Base-by-base conservation (phyloP, 352 stramenopile species). In the Phytophthora hybrid region DNA sequence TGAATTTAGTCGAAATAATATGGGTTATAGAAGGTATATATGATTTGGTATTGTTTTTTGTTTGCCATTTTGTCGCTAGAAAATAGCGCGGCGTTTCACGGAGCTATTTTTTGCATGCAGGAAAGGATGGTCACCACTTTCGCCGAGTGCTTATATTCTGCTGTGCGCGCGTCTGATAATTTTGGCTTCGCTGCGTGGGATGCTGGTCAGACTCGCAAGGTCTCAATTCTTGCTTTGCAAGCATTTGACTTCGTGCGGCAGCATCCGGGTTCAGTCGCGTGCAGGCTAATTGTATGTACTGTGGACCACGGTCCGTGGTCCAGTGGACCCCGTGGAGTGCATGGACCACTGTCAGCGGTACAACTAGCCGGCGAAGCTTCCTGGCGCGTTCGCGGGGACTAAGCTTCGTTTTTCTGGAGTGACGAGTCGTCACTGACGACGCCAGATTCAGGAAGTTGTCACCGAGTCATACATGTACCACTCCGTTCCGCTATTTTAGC, bases 401-500 rank as follows among this genome's bases (percentile, higher is more conserved):
- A 56, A 60, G 53, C 19, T 69, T 69, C 62, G 62, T 46, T 56
- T 67, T 66, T 67, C 31, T 68, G 61, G 41, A 46, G 19, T 61
- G 49, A 47, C n/a, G n/a, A n/a, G n/a, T n/a, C n/a, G n/a, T n/a
- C n/a, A n/a, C n/a, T n/a, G n/a, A n/a, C 23, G 34, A 68, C 18
- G 6, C 8, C 31, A 34, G 21, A 26, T 26, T 26, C 23, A 26
- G 23, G 23, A 26, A 26, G 23, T 26, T 26, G 23, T 26, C 23
- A 26, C 23, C 23, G 23, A 26, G 23, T 2, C 23, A 26, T 26
- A 26, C n/a, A n/a, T n/a, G n/a, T n/a, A n/a, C n/a, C n/a, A n/a
- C n/a, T n/a, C n/a, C n/a, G n/a, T n/a, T n/a, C n/a, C n/a, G n/a
- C n/a, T n/a, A n/a, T n/a, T n/a, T n/a, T n/a, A n/a, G n/a, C n/a